Evolutionary conservation across 1,284 basidiomycete genomes (phyloP), one percentile per base, ranked within the genome.

Genomic region (Cryptococcus sp.): DNA sequence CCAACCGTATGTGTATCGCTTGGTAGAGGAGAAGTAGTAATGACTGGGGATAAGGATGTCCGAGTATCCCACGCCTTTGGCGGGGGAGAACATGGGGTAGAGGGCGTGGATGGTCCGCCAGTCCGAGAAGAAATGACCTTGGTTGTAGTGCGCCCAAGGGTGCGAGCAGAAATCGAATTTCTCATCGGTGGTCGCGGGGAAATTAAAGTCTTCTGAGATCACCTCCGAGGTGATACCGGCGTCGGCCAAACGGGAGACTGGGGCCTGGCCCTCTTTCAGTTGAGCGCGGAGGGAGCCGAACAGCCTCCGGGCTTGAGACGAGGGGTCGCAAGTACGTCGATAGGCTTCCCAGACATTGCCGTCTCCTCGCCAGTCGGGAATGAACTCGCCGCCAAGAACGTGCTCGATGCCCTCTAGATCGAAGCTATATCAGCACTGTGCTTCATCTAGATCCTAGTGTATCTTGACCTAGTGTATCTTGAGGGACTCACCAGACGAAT

Each of bases 101-200:
- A 94, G 82, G 1, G 86, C 85, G 15, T 89, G 85, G 57, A 94
- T 88, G 0, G 88, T 90, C 19, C 93, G 82, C 88, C 91, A 95
- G 76, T 97, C 93, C 19, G 90, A 91, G 84, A 95, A 97, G 78
- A 95, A 96, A 74, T 92, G 92, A 8, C 93, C 92, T 73, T 96
- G 93, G 46, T 84, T 83, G 71, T 88, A 88, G 69, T 89, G 91
- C 31, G 89, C 87, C 80, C 89, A 88, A 0, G 93, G 93, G 47
- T 86, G 82, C 27, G 81, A 74, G 78, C 93, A 97, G 70, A 89
- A 93, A 70, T 93, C 87, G 64, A 85, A 84, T 19, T 82, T 80
- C 58, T 85, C 82, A 50, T 89, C 87, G 1, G 87, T 85, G 6
- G 75, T 78, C 56, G 78, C 75, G 19, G 80, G 79, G 74, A 90